A percentile compares a stretch with the other conserved stretches of the same genome.
Conservation (phyloP, 2,329 filamentous ascomycete genomes). For the Akanthomyces uredinophilus region DNA sequence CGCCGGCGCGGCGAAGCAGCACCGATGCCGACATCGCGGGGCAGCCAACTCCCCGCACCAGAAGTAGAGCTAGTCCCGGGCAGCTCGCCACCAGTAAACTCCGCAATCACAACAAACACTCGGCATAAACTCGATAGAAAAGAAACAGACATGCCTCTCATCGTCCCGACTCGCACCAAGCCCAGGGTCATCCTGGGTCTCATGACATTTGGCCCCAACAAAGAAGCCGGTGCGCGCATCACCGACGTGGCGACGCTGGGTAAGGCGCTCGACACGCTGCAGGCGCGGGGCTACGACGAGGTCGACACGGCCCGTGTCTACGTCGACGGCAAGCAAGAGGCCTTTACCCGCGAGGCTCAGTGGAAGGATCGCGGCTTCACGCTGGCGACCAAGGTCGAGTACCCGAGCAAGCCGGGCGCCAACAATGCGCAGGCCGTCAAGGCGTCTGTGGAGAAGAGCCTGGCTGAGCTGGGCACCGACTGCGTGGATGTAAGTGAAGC, state of each 20-base stretch:
- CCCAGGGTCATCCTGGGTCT: constrained; percentile 74
- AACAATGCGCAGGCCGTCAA: constrained; percentile 62
- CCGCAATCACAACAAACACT: not conserved
- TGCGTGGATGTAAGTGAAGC: constrained; percentile 56
- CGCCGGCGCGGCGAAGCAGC: too few species aligned
- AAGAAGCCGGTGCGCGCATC: constrained; percentile 61
- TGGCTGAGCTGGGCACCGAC: constrained; percentile 68
- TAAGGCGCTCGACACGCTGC: constrained; percentile 67
- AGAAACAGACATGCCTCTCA: constrained; percentile 39
- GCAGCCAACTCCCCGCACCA: not conserved
- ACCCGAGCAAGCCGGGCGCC: constrained; percentile 53
- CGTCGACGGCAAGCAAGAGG: constrained; percentile 67
- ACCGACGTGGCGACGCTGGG: constrained; percentile 63
- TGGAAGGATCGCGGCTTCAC: constrained; percentile 77
- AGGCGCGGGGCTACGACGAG: constrained; percentile 75
- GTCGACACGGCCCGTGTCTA: constrained; percentile 80
- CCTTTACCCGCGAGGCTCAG: constrained; percentile 65
- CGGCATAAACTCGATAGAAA: too few species aligned
- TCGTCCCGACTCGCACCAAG: constrained; percentile 38
- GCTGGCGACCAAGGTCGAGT: constrained; percentile 70
- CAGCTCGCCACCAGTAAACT: not conserved
- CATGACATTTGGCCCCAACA: constrained; percentile 75
- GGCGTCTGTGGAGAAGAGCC: constrained; percentile 59
- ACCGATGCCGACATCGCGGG: not conserved
- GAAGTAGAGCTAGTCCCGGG: not conserved